These are phyloP conservation scores for Exophiala xenobiotica DNA, from an alignment of 2,329 filamentous ascomycete genomes.

Conservation along the genomic window DNA sequence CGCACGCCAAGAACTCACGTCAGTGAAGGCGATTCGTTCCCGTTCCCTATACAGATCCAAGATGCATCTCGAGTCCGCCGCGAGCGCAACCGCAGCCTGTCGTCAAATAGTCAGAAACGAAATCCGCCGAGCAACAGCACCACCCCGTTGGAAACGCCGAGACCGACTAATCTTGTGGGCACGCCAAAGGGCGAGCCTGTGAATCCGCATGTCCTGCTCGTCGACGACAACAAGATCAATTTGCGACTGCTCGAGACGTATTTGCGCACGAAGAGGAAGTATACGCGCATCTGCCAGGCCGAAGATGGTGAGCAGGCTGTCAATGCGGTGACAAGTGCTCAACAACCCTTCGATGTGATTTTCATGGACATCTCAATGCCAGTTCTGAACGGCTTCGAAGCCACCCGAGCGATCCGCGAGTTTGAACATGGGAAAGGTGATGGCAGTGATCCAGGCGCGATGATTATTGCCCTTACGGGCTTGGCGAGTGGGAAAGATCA, in stretches of 20 bases:
- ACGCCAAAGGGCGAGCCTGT: neutral
- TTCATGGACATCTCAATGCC: slow-evolving; percentile 53
- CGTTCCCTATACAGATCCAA: slow-evolving; percentile 14
- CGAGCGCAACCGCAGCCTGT: slow-evolving; percentile 9
- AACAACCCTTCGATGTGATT: slow-evolving; percentile 40
- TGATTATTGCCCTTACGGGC: slow-evolving; percentile 40
- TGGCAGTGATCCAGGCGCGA: slow-evolving; percentile 19
- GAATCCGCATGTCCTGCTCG: slow-evolving; percentile 35
- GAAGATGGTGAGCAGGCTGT: slow-evolving; percentile 42
- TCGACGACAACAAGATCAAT: slow-evolving; percentile 46
- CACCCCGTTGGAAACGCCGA: slow-evolving; percentile 3
- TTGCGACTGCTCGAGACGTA: slow-evolving; percentile 41
- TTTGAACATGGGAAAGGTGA: slow-evolving; percentile 27
- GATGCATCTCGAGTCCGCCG: slow-evolving; percentile 12
- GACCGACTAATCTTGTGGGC: neutral
- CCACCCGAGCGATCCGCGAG: slow-evolving; percentile 45
- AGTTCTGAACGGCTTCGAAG: slow-evolving; percentile 46
- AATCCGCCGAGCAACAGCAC: slow-evolving; percentile 1
- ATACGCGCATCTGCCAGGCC: slow-evolving; percentile 39
- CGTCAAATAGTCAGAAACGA: neutral
- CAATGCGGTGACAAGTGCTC: slow-evolving; percentile 35
- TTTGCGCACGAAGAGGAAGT: slow-evolving; percentile 37
- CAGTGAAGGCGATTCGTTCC: slow-evolving; percentile 15
- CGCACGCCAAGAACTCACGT: slow-evolving; percentile 12
- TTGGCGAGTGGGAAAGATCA: slow-evolving; percentile 36